Percentiles rank a stretch among this genome's conserved stretches.
phyloP scores from a whole-genome alignment of 495 filamentous ascomycete species.

The Polyplosphaeria fusca region DNA sequence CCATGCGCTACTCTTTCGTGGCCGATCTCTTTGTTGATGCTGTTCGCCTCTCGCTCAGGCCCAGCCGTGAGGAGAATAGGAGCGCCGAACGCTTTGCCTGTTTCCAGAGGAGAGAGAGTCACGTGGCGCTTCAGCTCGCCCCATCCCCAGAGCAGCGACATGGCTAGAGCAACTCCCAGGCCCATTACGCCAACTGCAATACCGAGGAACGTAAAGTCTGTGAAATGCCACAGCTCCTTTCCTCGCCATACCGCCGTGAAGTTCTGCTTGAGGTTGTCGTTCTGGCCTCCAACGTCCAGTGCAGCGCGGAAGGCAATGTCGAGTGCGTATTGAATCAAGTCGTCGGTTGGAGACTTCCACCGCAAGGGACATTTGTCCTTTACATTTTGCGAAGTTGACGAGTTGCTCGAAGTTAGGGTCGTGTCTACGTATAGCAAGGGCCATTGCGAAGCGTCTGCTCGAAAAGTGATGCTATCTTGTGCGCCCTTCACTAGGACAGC shows the following conservation, averaged over 20 bases:
- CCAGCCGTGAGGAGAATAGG: constrained; percentile 21
- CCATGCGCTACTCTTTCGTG: constrained; percentile 26
- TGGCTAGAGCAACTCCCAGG: constrained; percentile 11
- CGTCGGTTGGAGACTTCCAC: constrained; percentile 8
- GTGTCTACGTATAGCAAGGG: background rate
- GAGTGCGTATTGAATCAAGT: background rate
- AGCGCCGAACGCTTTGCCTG: constrained; percentile 26
- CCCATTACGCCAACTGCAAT: constrained; percentile 14
- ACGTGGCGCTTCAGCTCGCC: constrained; percentile 24
- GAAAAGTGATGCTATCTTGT: background rate
- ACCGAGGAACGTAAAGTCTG: constrained; percentile 21
- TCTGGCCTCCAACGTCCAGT: background rate
- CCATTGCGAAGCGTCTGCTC: background rate
- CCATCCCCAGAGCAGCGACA: constrained; percentile 25
- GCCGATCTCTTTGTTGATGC: constrained; percentile 23
- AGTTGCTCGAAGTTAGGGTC: background rate
- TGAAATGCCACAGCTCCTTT: constrained; percentile 10
- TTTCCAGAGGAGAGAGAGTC: constrained; percentile 24
- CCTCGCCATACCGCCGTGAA: constrained; percentile 7
- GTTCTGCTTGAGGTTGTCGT: constrained; percentile 1
- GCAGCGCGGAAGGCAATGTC: constrained; percentile 22
- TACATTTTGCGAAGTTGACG: background rate
- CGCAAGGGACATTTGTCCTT: constrained; percentile 1
- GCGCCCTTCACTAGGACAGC: background rate
- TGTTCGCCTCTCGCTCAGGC: constrained; percentile 13